Evolutionary conservation across 768 basidiomycete species (phyloP).

Genomic region (Hypsizygus marmoreus): DNA sequence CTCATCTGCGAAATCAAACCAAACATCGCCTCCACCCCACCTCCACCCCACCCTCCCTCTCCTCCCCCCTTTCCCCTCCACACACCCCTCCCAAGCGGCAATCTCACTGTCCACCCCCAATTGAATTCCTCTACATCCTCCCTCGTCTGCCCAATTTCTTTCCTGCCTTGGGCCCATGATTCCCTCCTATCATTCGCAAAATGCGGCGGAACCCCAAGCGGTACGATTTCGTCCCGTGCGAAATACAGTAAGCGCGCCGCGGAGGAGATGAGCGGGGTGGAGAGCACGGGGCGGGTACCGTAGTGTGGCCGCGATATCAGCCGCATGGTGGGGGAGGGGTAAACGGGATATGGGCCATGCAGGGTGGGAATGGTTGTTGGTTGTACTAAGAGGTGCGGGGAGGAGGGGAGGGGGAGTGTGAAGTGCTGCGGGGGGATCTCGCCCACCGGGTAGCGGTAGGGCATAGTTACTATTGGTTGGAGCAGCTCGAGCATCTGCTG

Average conservation of each 20-base stretch:
- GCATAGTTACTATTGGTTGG: constrained; percentile 49
- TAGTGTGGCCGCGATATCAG: constrained; percentile 34
- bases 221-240: constrained; percentile 53
- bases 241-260: constrained; percentile 69
- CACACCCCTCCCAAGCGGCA: constrained; percentile 20
- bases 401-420: constrained; percentile 53
- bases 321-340: constrained; percentile 28
- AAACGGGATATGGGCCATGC: constrained; percentile 53
- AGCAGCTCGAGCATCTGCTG: constrained; percentile 34
- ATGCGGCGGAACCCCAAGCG: constrained; percentile 43
- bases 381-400: constrained; percentile 15
- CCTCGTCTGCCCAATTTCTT: constrained; percentile 44
- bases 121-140: constrained; percentile 66
- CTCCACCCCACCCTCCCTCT: constrained; percentile 4
- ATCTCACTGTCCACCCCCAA: constrained; percentile 31
- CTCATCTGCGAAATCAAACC: neutral
- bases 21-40: constrained; percentile 3
- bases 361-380: constrained; percentile 29
- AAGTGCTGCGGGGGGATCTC: constrained; percentile 66
- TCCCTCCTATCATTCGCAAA: constrained; percentile 33
- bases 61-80: neutral
- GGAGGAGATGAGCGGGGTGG: constrained; percentile 48
- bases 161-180: constrained; percentile 20
- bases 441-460: constrained; percentile 57
- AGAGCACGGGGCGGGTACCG: constrained; percentile 25